Evolutionary conservation across 805 yeast species (phyloP), one percentile per base, ranked within the genome.

Genomic region (Candida pseudoglaebosa): DNA sequence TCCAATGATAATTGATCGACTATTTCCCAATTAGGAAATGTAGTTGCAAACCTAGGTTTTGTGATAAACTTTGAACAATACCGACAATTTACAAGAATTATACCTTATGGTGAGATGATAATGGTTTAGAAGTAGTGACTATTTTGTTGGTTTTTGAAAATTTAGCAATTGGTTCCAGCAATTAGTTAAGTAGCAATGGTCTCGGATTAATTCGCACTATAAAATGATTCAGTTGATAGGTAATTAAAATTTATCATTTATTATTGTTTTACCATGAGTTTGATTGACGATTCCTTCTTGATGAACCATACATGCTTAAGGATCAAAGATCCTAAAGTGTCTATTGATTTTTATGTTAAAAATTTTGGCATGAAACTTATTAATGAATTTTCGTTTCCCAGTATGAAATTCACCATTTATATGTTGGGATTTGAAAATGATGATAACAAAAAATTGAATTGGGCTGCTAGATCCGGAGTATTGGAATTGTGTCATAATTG

Each of bases 401-500:
- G 72, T 28, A 60, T 69, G 51, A 75, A 77, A 43, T 83, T 80
- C 59, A 74, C 82, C 29, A 65, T 88, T 29, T 86, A 83, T 65
- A 78, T 84, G 63, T 63, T 91, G 42, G 84, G 81, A 1, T 70
- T 72, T 43, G 77, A 77, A 32, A 64, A 71, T 5, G 62, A 56
- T n/a, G 64, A 65, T 17, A 57, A 63, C 45, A 49, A 59, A 46
- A 49, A 67, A 45, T 43, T 50, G 24, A 57, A 56, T 34, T 71
- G 74, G 69, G 56, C 67, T 4, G 68, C 70, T 21, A 64, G 75
- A 42, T 61, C 62, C 36, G 98, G 98, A 39, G 75, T 91, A 14
- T 71, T 91, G 42, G 97, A 89, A 61, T 73, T 91, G 53, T 78
- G 89, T 46, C 95, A 88, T 64, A 76, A 82, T 53, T 80, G 84